Evolutionary conservation across 2,329 filamentous ascomycete genomes (phyloP), one percentile per base, ranked within the genome.

Genomic region (Biscogniauxia sp.): DNA sequence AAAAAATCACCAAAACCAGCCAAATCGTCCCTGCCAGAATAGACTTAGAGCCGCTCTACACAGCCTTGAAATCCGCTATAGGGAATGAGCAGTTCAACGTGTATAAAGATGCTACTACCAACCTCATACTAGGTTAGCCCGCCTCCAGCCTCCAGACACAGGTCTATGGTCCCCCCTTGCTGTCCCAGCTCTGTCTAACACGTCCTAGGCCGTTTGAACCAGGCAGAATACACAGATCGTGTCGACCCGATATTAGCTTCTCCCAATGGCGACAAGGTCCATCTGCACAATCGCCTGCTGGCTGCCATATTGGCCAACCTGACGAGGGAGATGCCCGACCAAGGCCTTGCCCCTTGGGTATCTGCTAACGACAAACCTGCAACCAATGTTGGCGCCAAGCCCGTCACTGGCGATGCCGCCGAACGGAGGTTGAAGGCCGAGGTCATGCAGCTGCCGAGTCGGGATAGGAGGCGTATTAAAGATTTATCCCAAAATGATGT

Each of bases 311-410:
- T 87, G 72, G 86, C 82, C 69, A 90, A 90, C 80, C 84, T 89
- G 62, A 89, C 86, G 41, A 79, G 88, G 60, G 88, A 90, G 72
- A 84, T 88, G 79, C 87, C 88, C 61, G 87, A 89, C 65, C 81
- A 81, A 71, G 87, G 87, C 68, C 82, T 88, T 69, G 88, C 88
- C 54, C 85, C 85, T 62, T 90, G 87, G 87, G 88, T 90, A 72
- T 89, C 86, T 73, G 86, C 87, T 58, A 88, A 89, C 70, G 87
- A 90, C 68, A 90, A 90, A 69, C 86, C 86, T 19, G 76, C 82
- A 19, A 76, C 83, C 11, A 80, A 79, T 51, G 77, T 82, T 32
- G 83, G 83, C 64, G 83, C 78, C 66, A 90, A 90, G 72, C 84
- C 85, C 20, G 81, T 86, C 53, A 85, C 83, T 26, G 86, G 86